phyloP scores from a whole-genome alignment of 202 grass and related monocot genomes.

The Carex arenaria region DNA sequence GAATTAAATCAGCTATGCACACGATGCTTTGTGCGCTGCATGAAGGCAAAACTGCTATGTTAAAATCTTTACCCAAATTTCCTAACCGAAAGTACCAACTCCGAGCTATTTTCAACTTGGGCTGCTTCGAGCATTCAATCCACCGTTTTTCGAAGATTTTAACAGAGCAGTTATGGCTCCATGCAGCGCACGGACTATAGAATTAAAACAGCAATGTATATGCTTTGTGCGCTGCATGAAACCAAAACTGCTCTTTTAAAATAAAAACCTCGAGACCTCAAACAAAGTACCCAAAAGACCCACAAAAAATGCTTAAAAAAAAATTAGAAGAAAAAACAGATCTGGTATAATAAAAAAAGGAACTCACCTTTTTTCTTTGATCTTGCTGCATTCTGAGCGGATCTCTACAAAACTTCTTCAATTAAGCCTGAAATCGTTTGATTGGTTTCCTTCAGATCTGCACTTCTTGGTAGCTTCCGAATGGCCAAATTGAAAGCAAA shows the following conservation, averaged over 20 bases:
- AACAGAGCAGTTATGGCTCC: too few relatives aligned
- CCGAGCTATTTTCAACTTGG: not conserved
- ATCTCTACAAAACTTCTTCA: constrained; percentile 35
- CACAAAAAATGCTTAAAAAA: not conserved
- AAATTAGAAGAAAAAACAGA: not conserved
- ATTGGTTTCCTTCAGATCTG: not conserved
- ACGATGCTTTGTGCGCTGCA: too few relatives aligned
- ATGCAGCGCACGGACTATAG: too few relatives aligned
- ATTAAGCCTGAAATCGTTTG: not conserved
- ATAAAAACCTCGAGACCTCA: not conserved
- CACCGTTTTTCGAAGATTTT: not conserved
- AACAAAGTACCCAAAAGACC: not conserved
- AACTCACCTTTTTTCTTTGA: constrained; percentile 84
- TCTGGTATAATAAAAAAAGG: not conserved
- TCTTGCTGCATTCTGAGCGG: constrained; percentile 86
- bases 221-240: too few relatives aligned
- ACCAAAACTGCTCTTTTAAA: too few relatives aligned
- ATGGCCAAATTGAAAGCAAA: constrained; percentile 15
- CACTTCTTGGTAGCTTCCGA: not conserved
- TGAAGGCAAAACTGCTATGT: too few relatives aligned
- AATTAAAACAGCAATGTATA: too few relatives aligned
- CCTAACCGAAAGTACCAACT: not conserved
- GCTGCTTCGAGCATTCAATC: not conserved
- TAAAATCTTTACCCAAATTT: not conserved
- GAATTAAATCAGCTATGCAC: too few relatives aligned